Evolutionary conservation across 306 rosid species (phyloP).

Genomic region (Gynostemma pentaphyllum): DNA sequence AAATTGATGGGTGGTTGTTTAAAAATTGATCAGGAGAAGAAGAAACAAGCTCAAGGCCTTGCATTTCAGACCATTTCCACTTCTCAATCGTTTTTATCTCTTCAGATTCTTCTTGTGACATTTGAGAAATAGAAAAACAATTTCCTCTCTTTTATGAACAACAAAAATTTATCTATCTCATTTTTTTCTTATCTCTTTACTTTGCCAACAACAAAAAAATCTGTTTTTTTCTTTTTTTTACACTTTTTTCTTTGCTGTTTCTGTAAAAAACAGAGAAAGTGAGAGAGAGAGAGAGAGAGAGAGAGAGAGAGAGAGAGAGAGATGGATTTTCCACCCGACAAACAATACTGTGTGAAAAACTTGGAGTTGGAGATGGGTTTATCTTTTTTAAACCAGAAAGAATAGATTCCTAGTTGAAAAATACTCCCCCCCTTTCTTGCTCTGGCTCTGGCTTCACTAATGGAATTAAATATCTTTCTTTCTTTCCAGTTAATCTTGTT

Average conservation of each 20-base stretch:
- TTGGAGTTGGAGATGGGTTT: conserved; percentile 34
- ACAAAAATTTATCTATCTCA: no score
- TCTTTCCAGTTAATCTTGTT: no score
- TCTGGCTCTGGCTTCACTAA: not conserved
- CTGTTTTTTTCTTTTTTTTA: not conserved
- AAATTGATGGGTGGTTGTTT: conserved; percentile 17
- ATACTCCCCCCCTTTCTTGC: not conserved
- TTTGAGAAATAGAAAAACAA: no score
- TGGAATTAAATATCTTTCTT: not conserved
- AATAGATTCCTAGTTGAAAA: conserved; percentile 25
- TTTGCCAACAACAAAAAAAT: not conserved
- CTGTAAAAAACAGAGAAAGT: conserved; percentile 38
- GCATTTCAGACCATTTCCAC: conserved; percentile 99
- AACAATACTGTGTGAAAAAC: conserved; percentile 50
- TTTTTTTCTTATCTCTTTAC: not conserved
- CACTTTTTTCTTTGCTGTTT: conserved; percentile 26
- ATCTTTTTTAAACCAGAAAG: conserved; percentile 12
- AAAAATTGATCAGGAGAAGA: conserved; percentile 29
- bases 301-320: conserved; percentile 10
- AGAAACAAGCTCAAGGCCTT: conserved; percentile 67
- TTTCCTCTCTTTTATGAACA: conserved; percentile 42
- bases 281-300: conserved; percentile 33
- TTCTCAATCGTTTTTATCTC: conserved; percentile 77
- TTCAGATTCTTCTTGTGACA: conserved; percentile 86
- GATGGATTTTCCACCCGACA: conserved; percentile 53